Evolutionary conservation across 495 filamentous ascomycete species (phyloP).

Genomic region (Aspergillus homomorphus): DNA sequence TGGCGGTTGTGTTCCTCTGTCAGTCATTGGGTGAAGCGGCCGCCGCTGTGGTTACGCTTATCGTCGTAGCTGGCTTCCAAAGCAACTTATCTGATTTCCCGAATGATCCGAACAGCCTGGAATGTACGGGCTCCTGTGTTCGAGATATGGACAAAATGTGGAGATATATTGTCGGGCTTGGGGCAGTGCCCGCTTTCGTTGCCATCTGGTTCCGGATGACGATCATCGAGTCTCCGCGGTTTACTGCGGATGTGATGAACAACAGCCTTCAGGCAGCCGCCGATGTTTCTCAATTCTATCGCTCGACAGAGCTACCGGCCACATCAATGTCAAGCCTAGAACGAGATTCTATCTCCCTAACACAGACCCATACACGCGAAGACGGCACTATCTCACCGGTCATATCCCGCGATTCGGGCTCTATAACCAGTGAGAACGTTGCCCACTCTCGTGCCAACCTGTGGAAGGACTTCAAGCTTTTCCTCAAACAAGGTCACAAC

Average conservation of each 20-base stretch:
- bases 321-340: not conserved
- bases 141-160: conserved; percentile 33
- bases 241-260: conserved; percentile 40
- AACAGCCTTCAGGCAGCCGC: conserved; percentile 31
- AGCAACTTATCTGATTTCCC: conserved; percentile 7
- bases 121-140: conserved; percentile 4
- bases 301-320: not conserved
- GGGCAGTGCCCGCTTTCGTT: conserved; percentile 51
- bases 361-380: not conserved
- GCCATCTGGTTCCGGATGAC: conserved; percentile 50
- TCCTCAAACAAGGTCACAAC: not conserved
- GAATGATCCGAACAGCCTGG: not conserved
- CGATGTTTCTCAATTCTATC: conserved; percentile 15
- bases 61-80: conserved; percentile 12
- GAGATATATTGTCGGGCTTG: conserved; percentile 51
- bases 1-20: conserved; percentile 56
- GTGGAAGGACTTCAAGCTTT: conserved; percentile 6
- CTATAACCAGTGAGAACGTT: not conserved
- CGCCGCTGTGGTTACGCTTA: conserved; percentile 36
- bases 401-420: not conserved
- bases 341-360: not conserved
- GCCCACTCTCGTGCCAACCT: not conserved
- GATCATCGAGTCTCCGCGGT: conserved; percentile 55
- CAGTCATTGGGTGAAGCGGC: conserved; percentile 54
- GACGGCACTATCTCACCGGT: not conserved